Evolutionary conservation across 1,284 basidiomycete genomes (phyloP).

Genomic region (Pholiota adiposa): DNA sequence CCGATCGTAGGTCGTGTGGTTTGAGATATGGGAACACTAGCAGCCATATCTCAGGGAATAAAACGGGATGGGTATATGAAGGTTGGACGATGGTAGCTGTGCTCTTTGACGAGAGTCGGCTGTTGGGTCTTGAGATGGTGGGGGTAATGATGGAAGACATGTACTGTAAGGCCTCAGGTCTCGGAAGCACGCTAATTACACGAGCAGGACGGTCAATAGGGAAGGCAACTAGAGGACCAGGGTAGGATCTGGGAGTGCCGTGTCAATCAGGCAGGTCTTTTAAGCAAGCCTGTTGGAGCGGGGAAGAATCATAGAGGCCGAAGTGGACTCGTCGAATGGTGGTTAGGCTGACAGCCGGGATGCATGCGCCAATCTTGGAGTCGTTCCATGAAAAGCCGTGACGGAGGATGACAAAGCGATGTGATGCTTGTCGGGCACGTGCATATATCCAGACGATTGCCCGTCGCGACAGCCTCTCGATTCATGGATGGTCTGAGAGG

Average conservation of each 20-base stretch:
- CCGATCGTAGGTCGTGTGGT: slow-evolving; percentile 29
- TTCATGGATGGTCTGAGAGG: too few species aligned
- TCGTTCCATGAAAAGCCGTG: neutral
- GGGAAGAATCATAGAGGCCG: neutral
- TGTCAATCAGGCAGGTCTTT: neutral
- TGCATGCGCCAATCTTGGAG: neutral
- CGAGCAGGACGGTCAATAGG: neutral
- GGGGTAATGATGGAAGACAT: neutral
- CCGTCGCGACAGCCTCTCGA: too few species aligned
- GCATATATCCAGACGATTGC: neutral
- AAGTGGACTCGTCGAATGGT: neutral
- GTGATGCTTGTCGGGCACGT: neutral
- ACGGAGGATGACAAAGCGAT: slow-evolving; percentile 2
- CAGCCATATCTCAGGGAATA: slow-evolving; percentile 38
- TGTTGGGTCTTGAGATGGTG: neutral
- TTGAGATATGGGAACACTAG: slow-evolving; percentile 34
- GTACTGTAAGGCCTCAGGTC: neutral
- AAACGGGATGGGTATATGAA: neutral
- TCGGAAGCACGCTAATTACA: neutral
- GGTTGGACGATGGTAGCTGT: neutral
- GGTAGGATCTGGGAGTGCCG: neutral
- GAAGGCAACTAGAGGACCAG: neutral
- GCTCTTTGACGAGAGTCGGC: neutral
- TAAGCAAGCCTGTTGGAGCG: neutral
- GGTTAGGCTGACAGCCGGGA: neutral